These are phyloP conservation scores for Fusarium redolens DNA, from an alignment of 2,329 filamentous ascomycete genomes.

Conservation along the genomic window DNA sequence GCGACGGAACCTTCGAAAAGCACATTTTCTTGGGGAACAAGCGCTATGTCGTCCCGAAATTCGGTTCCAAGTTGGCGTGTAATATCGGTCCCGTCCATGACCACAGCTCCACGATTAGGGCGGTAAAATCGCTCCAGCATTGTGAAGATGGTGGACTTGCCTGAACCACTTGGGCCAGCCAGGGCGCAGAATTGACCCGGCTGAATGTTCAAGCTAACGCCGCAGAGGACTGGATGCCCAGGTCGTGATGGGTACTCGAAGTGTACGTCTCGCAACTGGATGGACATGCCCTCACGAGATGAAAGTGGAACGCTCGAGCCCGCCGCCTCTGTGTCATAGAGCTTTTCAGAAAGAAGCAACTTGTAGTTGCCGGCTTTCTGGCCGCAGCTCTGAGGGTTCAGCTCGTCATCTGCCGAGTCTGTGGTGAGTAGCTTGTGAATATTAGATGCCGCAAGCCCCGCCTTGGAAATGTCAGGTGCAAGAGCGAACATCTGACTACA, in stretches of 20 bases:
- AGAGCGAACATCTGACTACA: slow-evolving; percentile 80
- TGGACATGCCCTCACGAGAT: neutral
- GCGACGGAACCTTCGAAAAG: neutral
- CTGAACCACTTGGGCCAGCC: neutral
- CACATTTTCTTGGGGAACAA: neutral
- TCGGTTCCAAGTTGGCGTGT: neutral
- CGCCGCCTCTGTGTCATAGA: neutral
- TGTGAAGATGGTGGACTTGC: neutral
- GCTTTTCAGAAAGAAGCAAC: neutral
- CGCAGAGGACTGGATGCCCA: neutral
- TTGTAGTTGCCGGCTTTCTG: neutral
- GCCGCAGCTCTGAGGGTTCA: neutral
- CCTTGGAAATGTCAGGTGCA: slow-evolving; percentile 76
- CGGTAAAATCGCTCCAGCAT: neutral
- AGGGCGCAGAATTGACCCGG: neutral
- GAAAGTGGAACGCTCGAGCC: neutral
- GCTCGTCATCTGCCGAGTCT: neutral
- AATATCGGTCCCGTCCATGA: neutral
- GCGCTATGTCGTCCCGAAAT: neutral
- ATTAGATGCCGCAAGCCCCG: slow-evolving; percentile 66
- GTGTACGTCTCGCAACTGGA: neutral
- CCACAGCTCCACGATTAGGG: neutral
- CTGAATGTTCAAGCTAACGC: neutral
- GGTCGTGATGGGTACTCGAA: neutral
- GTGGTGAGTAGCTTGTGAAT: neutral